phyloP scores from a whole-genome alignment of 768 basidiomycete genomes.

The Amanita pallidorosea region DNA sequence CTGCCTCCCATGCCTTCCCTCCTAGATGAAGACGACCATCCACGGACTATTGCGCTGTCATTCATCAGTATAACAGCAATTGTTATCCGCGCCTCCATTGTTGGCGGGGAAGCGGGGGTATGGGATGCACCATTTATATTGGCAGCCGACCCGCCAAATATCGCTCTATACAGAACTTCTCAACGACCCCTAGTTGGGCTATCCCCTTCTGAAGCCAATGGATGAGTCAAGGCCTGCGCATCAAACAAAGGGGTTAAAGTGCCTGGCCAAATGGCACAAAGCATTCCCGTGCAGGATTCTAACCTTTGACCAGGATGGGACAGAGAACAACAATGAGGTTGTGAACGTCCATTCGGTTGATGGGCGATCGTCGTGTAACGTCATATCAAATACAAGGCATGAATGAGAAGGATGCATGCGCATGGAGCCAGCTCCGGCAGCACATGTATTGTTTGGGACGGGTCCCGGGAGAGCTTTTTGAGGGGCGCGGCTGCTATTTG shows the following conservation, averaged over 20 bases:
- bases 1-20: no score
- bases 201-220: constrained; percentile 23
- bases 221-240: constrained; percentile 18
- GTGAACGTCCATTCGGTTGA: constrained; percentile 74
- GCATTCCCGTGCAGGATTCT: constrained; percentile 52
- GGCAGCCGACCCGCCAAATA: constrained; percentile 79
- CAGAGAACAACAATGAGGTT: constrained; percentile 73
- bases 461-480: no score
- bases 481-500: no score
- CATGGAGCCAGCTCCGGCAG: no score
- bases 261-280: background rate
- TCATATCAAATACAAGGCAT: no score
- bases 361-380: constrained; percentile 53
- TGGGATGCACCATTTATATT: constrained; percentile 49
- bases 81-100: background rate
- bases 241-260: constrained; percentile 1
- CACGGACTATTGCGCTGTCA: constrained; percentile 11
- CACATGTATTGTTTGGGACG: no score
- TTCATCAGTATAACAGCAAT: background rate
- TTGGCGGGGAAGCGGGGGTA: constrained; percentile 4
- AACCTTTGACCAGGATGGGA: constrained; percentile 68
- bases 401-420: no score
- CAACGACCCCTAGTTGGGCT: constrained; percentile 55
- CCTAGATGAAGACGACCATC: no score
- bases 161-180: constrained; percentile 69